Evolutionary conservation across 345 rosid genomes (phyloP).

Genomic region (Erysimum cheiranthoides): DNA sequence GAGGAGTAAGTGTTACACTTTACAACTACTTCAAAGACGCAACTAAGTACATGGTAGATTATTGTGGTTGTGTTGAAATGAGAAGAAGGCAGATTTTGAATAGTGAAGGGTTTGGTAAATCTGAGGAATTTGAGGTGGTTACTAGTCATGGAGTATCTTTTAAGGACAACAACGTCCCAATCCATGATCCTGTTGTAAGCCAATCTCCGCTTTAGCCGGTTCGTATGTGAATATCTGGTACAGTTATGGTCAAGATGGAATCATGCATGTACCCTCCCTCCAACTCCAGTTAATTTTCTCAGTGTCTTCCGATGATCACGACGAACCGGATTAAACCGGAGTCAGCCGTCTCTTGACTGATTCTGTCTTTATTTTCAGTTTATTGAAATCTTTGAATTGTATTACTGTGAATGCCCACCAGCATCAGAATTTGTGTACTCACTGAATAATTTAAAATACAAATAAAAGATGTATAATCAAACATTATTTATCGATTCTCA

Average conservation of each 20-base stretch:
- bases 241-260: constrained; percentile 5
- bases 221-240: not conserved
- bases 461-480: too few relatives aligned
- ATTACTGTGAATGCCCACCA: too few relatives aligned
- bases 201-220: constrained; percentile 25
- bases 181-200: constrained; percentile 18
- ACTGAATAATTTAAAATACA: too few relatives aligned
- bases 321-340: not conserved
- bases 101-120: constrained; percentile 34
- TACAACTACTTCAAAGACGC: constrained; percentile 55
- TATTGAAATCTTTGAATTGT: too few relatives aligned
- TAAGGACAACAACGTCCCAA: constrained; percentile 21
- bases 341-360: not conserved
- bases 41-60: constrained; percentile 62
- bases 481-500: too few relatives aligned
- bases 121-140: constrained; percentile 47
- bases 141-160: constrained; percentile 44
- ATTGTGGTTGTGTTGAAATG: constrained; percentile 68
- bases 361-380: too few relatives aligned
- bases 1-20: constrained; percentile 76
- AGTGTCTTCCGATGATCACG: not conserved
- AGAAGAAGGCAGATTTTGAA: constrained; percentile 58
- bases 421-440: too few relatives aligned
- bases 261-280: constrained; percentile 7
- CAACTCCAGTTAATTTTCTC: not conserved